These are phyloP conservation scores for Marasmius sp. DNA, from an alignment of 1,284 basidiomycete species.

Conservation along the genomic window DNA sequence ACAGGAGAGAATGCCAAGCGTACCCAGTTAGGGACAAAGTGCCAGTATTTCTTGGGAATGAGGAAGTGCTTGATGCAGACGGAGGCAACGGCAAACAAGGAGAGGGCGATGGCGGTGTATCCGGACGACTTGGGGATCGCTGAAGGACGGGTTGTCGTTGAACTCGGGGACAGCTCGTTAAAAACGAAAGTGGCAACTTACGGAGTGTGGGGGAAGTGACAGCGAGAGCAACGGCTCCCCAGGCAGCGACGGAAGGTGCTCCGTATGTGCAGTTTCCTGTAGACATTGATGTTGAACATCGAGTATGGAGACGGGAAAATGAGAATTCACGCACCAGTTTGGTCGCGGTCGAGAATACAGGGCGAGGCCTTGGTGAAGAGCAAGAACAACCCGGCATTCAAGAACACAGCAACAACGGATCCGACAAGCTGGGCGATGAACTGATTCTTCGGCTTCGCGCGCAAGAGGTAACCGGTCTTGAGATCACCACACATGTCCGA, in stretches of 20 bases:
- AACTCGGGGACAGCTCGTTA: neutral
- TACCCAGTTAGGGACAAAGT: conserved; percentile 61
- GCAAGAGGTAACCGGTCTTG: conserved; percentile 70
- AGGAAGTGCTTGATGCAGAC: conserved; percentile 52
- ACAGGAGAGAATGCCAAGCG: conserved; percentile 1
- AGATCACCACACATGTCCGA: conserved; percentile 75
- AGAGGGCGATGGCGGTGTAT: conserved; percentile 62
- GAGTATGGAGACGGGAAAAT: neutral
- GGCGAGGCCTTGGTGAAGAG: conserved; percentile 66
- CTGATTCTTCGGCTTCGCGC: conserved; percentile 66
- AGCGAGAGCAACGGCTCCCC: conserved; percentile 63
- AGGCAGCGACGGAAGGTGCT: conserved; percentile 60
- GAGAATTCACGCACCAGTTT: conserved; percentile 24
- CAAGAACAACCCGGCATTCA: conserved; percentile 59
- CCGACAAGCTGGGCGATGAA: conserved; percentile 64
- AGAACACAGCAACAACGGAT: conserved; percentile 56
- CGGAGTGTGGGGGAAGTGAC: conserved; percentile 48
- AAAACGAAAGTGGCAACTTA: conserved; percentile 23
- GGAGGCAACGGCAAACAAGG: conserved; percentile 43
- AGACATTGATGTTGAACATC: conserved; percentile 11
- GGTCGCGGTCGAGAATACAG: conserved; percentile 47
- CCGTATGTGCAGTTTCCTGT: conserved; percentile 48
- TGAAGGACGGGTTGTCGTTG: conserved; percentile 14
- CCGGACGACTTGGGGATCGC: conserved; percentile 59
- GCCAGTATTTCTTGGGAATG: conserved; percentile 55